Conservation (phyloP, 306 rosid genomes). For the Cercis canadensis region DNA sequence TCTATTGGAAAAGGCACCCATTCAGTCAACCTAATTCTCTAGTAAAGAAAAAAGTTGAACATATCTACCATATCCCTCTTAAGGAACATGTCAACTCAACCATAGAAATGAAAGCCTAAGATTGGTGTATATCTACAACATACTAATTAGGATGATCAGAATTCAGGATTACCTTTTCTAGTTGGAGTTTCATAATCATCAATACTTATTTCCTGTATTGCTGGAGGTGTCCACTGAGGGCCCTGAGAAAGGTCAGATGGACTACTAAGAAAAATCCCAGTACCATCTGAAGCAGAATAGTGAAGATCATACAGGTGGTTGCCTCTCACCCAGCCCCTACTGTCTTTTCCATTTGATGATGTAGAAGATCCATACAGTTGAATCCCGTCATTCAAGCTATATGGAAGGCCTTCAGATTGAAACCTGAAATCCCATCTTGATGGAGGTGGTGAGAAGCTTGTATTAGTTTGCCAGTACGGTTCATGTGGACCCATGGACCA, state of each 20-base stretch:
- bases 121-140: neutral
- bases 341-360: slow-evolving; percentile 72
- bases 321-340: slow-evolving; percentile 75
- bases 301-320: slow-evolving; percentile 74
- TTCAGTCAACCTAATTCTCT: neutral
- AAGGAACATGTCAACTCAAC: neutral
- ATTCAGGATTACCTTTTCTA: slow-evolving; percentile 61
- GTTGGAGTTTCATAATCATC: slow-evolving; percentile 67
- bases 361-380: slow-evolving; percentile 67
- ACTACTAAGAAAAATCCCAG: slow-evolving; percentile 70
- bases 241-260: slow-evolving; percentile 85
- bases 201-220: slow-evolving; percentile 80
- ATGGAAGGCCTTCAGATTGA: slow-evolving; percentile 72
- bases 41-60: neutral
- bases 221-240: slow-evolving; percentile 80
- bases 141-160: neutral
- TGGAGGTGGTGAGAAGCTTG: slow-evolving; percentile 84
- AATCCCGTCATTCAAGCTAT: slow-evolving; percentile 60
- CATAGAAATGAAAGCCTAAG: neutral
- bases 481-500: slow-evolving; percentile 92
- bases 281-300: slow-evolving; percentile 76
- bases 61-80: neutral
- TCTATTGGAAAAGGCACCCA: neutral
- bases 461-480: slow-evolving; percentile 91
- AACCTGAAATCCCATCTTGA: slow-evolving; percentile 85